Percentiles rank a stretch among this genome's conserved stretches.
phyloP scores from a whole-genome alignment of 768 basidiomycete genomes.

The Naganishia onofrii region DNA sequence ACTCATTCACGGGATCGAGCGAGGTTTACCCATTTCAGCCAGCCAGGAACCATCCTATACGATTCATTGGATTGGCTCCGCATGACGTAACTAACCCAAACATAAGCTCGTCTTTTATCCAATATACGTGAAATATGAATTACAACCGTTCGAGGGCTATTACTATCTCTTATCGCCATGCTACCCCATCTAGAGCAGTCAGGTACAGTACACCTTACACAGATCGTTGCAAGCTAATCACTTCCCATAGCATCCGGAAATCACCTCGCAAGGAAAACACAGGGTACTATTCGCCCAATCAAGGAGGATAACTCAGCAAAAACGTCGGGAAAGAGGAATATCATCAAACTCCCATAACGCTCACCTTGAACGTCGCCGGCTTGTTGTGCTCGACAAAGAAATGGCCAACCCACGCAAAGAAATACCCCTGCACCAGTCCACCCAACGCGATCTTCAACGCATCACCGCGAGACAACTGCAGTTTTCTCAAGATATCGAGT shows the following conservation, averaged over 20 bases:
- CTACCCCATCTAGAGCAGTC: neutral
- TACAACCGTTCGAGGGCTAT: too few species aligned
- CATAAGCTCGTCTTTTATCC: too few species aligned
- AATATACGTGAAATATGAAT: too few species aligned
- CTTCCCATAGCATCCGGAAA: constrained; percentile 42
- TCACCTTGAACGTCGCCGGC: constrained; percentile 42
- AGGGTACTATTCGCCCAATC: too few species aligned
- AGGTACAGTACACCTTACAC: neutral
- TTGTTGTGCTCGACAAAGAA: constrained; percentile 43
- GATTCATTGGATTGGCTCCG: neutral
- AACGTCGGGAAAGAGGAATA: too few species aligned
- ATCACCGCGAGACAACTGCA: constrained; percentile 17
- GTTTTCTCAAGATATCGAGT: constrained; percentile 2
- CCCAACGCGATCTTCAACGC: constrained; percentile 28
- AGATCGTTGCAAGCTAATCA: constrained; percentile 35
- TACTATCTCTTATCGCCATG: too few species aligned
- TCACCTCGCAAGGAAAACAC: constrained; percentile 38
- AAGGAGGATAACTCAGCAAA: too few species aligned
- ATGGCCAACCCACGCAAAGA: constrained; percentile 41
- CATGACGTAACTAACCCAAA: neutral
- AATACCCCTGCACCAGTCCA: constrained; percentile 36
- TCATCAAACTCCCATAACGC: too few species aligned
- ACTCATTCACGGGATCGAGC: neutral
- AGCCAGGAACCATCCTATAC: neutral
- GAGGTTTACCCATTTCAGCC: neutral